Conservation (phyloP, 192 early-diverging fungal genomes). For the Coemansia sp. region DNA sequence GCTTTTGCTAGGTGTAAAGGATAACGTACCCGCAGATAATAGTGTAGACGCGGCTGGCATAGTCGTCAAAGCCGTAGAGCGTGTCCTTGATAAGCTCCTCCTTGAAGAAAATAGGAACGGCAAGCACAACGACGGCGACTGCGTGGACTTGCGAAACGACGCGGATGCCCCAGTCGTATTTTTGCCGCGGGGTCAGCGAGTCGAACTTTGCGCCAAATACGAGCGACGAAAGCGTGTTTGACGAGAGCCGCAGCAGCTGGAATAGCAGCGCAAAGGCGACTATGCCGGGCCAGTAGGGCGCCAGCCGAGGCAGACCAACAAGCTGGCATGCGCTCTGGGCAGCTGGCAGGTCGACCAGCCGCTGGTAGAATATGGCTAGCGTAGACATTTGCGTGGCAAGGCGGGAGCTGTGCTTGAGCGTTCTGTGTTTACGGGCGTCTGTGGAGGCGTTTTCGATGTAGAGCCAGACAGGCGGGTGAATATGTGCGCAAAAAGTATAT, state of each 20-base stretch:
- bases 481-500: not conserved
- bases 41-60: conserved; percentile 75
- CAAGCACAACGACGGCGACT: conserved; percentile 61
- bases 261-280: conserved; percentile 55
- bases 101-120: conserved; percentile 69
- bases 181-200: conserved; percentile 56
- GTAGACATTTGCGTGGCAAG: conserved; percentile 25
- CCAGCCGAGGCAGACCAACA: conserved; percentile 59
- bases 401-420: not conserved
- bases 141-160: conserved; percentile 80
- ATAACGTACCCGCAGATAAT: conserved; percentile 74
- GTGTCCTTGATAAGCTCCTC: conserved; percentile 63
- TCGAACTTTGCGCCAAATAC: conserved; percentile 71
- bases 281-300: conserved; percentile 66
- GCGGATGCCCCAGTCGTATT: conserved; percentile 75
- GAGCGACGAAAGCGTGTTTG: conserved; percentile 60
- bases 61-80: conserved; percentile 67
- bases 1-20: not conserved
- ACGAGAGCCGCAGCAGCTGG: conserved; percentile 60
- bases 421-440: not conserved
- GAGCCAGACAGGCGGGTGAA: not conserved
- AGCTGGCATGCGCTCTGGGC: conserved; percentile 53
- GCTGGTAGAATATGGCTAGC: conserved; percentile 35
- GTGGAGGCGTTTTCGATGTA: not conserved
- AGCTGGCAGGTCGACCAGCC: conserved; percentile 38